Evolutionary conservation across 441 rosid genomes (phyloP), one percentile per base, ranked within the genome.

Genomic region (Rhodomyrtus psidioides): DNA sequence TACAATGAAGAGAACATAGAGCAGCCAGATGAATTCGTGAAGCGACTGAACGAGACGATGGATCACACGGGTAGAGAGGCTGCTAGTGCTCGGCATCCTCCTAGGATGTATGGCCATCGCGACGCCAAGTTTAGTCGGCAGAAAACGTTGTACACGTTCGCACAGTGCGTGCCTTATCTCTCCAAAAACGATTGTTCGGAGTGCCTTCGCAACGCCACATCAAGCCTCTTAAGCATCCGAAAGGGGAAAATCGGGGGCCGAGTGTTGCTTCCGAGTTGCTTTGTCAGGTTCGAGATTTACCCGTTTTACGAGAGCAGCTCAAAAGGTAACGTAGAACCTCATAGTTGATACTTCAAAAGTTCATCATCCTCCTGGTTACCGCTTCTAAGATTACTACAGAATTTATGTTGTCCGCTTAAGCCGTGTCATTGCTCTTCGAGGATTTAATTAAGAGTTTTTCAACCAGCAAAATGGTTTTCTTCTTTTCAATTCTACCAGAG

Each of bases 1-100:
- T 88, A 57, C 62, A 90, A 91, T 55, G 15, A 0, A 2, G 10
- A 12, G 57, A 92, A 89, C n/a, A 83, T 7, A 21, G 65, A 83
- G 12, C 75, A 87, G 26, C 84, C 89, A 4, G 84, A 86, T 39
- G 86, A 88, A 15, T 82, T 84, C 49, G 65, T 87, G 82, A 15
- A 84, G 82, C 16, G 54, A 6, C 59, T 28, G 86, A 62, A 0
- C 44, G 1, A 13, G 17, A 21, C 46, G 53, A 28, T 2, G 54
- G 53, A 16, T 51, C 12, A 9, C 9, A 7, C 1, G 6, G 14
- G 21, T 12, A 84, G 82, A 53, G 6, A 70, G 76, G 79, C 49
- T 70, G 79, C n/a, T n/a, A n/a, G n/a, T n/a, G n/a, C 16, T 70
- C 15, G n/a, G n/a, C 49, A 70, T 2, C 49, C 49, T 21, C 51